Percentiles rank a stretch among this genome's conserved stretches.
Conservation (phyloP, 1,284 basidiomycete species). For the Inonotus hispidus region DNA sequence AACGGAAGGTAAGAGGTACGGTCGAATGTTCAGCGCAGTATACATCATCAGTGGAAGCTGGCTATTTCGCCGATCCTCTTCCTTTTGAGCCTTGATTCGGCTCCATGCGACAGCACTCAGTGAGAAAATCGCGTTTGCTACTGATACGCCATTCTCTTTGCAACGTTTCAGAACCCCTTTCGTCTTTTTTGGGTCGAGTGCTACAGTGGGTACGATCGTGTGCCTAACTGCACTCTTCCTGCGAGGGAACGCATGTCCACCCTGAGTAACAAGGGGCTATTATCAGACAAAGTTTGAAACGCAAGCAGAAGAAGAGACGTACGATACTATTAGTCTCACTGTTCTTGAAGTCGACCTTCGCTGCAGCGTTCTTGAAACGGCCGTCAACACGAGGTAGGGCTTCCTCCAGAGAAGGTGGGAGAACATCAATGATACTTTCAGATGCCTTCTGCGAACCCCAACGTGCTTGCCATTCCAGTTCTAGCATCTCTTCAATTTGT, state of each 20-base stretch:
- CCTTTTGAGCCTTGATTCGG: constrained; percentile 32
- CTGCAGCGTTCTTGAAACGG: constrained; percentile 39
- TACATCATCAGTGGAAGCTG: constrained; percentile 73
- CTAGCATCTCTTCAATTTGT: constrained; percentile 39
- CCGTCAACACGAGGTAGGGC: constrained; percentile 38
- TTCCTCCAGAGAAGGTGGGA: constrained; percentile 52
- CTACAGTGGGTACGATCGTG: constrained; percentile 61
- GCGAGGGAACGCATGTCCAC: constrained; percentile 63
- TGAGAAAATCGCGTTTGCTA: constrained; percentile 71
- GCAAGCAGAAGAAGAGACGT: constrained; percentile 20
- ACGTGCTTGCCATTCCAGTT: constrained; percentile 42
- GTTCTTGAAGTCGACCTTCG: constrained; percentile 51
- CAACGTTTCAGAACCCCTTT: constrained; percentile 57
- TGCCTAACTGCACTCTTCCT: constrained; percentile 40
- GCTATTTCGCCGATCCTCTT: constrained; percentile 22
- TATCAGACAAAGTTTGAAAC: neutral
- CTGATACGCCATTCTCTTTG: constrained; percentile 66
- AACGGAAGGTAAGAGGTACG: constrained; percentile 43
- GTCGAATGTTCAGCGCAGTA: constrained; percentile 70
- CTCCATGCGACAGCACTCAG: constrained; percentile 73
- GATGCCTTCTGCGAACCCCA: constrained; percentile 26
- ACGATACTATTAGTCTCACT: constrained; percentile 49
- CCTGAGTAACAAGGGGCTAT: constrained; percentile 32
- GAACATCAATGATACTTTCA: constrained; percentile 20
- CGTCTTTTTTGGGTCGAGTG: constrained; percentile 49